Base-by-base conservation (phyloP, 805 yeast species). In the Saccharomycopsis synnaedendra region DNA sequence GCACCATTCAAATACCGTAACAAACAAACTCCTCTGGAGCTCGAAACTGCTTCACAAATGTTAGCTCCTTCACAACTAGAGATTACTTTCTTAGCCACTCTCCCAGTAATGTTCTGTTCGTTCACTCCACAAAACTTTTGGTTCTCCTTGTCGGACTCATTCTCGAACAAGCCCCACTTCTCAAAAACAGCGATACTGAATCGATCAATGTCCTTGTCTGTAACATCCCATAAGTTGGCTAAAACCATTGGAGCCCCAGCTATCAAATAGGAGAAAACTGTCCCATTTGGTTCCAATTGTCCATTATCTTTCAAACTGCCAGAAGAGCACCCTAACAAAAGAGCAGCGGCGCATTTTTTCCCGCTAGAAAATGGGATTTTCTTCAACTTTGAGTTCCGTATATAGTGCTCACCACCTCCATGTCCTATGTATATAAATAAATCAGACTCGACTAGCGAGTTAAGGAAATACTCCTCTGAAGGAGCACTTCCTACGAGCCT, bases 141-240 rank as follows among this genome's bases (percentile, higher is more conserved):
- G 11, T 41, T 9, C 39, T 8, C 29, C 43, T 29, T 7, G 31
- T 30, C 31, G 7, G 11, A 9, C 8, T 9, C 44, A 32, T 33
- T 10, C 3, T 56, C 60, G 41, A 72, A 59, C 9, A 85, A 59
- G 0, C 93, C 93, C 81, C 93, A 82, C 51, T 70, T 67, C 3
- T 71, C 70, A 54, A 93, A 72, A 37, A 85, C 60, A 3, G 74
- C 66, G 6, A 71, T 51, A 29, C 86, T 82, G 56, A 89, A 87
- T 56, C 71, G 72, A 62, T 93, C 97, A 44, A 87, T 85, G 61
- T 93, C 99, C 55, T 85, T 88, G 63, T 93, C 97, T 0, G 97
- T 93, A 4, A 93, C 97, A 62, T 88, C 96, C 98, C 98, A 93
- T 48, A 93, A 64, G 57, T 86, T 87, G 0, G 86, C 96, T 36